Evolutionary conservation across 192 early-diverging fungal genomes (phyloP).

Genomic region (Allomyces arbusculus): DNA sequence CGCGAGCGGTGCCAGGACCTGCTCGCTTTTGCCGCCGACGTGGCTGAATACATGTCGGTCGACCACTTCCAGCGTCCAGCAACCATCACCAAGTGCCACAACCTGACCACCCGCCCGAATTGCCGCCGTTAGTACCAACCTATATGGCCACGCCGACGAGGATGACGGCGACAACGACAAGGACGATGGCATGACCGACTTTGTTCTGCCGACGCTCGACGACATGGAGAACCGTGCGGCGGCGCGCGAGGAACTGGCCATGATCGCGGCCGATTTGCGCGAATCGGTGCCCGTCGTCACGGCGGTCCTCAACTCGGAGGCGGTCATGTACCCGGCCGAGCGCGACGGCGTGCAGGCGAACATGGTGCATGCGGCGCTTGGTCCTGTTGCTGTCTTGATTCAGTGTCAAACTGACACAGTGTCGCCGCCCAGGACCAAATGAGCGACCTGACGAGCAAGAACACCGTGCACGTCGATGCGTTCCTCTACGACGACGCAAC

Average conservation of each 20-base stretch:
- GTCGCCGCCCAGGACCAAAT: conserved; percentile 13
- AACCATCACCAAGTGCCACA: no score
- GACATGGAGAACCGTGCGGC: not conserved
- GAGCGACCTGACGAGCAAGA: conserved; percentile 21
- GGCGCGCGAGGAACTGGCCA: conserved; percentile 15
- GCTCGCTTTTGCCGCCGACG: no score
- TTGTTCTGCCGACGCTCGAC: conserved; percentile 5
- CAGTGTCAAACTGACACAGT: not conserved
- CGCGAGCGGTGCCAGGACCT: no score
- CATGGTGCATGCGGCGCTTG: not conserved
- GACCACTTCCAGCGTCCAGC: no score
- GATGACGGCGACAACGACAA: conserved; percentile 7
- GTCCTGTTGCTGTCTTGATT: not conserved
- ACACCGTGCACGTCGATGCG: conserved; percentile 34
- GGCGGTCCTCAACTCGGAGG: conserved; percentile 26
- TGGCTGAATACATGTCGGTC: no score
- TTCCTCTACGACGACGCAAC: conserved; percentile 36
- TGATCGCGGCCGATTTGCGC: conserved; percentile 28
- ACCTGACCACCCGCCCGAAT: no score
- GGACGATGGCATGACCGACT: not conserved
- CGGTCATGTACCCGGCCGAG: conserved; percentile 19
- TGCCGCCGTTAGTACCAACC: not conserved
- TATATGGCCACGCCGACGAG: conserved; percentile 13
- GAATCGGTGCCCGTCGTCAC: conserved; percentile 25
- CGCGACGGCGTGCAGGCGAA: conserved; percentile 12